phyloP scores from a whole-genome alignment of 805 yeast genomes.

The Kregervanrija fluxuum region DNA sequence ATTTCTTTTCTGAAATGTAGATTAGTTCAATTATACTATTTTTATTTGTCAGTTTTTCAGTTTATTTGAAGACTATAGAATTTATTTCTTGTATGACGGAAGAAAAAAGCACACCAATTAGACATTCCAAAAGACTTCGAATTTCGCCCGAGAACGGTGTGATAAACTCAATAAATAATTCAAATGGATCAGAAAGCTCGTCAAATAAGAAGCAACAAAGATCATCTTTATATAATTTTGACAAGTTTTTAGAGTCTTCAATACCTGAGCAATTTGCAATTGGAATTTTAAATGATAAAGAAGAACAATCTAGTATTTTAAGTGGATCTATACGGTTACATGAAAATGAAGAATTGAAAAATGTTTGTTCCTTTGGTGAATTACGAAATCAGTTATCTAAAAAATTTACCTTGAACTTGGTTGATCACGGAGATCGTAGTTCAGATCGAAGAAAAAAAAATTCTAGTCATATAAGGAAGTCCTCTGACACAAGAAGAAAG shows the following conservation, averaged over 20 bases:
- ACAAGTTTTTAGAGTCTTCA: constrained; percentile 16
- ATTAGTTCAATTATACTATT: no score
- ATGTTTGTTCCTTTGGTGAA: constrained; percentile 3
- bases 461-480: constrained; percentile 1
- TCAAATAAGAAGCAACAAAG: no score
- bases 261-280: constrained; percentile 22
- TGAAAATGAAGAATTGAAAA: constrained; percentile 13
- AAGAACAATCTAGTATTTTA: neutral
- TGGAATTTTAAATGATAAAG: constrained; percentile 9
- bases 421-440: constrained; percentile 8
- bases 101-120: no score
- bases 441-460: neutral
- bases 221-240: constrained; percentile 28
- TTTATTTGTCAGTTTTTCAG: no score
- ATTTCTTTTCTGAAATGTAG: no score
- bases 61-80: no score
- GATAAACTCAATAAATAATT: no score
- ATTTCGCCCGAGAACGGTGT: no score
- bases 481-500: neutral
- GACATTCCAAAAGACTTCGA: no score
- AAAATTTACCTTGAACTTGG: constrained; percentile 13
- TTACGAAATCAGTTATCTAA: neutral
- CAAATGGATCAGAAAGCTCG: no score
- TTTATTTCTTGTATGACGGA: no score
- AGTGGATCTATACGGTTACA: constrained; percentile 7